These are phyloP conservation scores for Tetrahymena malaccensis DNA, from an alignment of 73 alveolate genomes.

Conservation along the genomic window DNA sequence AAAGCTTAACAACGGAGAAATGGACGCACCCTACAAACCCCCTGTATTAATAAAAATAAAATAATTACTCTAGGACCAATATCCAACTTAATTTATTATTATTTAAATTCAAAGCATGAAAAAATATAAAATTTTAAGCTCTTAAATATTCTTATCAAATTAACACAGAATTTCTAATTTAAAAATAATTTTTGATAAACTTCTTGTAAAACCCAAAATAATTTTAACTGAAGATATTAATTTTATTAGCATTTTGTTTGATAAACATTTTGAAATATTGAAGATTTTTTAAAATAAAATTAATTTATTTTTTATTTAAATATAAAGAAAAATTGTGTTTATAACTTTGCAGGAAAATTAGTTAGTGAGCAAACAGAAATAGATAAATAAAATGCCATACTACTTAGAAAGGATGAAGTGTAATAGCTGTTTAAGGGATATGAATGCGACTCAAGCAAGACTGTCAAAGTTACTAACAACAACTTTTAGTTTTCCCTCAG, in stretches of 20 bases:
- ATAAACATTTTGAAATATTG: no score
- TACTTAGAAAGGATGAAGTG: neutral
- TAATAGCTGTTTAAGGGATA: neutral
- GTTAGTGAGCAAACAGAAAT: neutral
- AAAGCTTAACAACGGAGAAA: slow-evolving; percentile 14
- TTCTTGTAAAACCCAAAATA: no score
- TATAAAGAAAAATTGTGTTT: neutral
- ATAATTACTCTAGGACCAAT: no score
- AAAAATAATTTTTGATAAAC: no score
- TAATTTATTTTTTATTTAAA: neutral
- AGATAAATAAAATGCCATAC: neutral
- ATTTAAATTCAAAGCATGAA: no score
- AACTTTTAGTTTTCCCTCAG: neutral
- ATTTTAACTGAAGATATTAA: no score
- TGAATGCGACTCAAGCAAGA: neutral
- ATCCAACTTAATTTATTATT: no score
- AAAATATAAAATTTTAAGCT: no score
- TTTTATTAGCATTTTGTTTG: no score
- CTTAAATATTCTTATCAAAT: no score
- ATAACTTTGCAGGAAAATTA: neutral
- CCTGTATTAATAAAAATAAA: neutral
- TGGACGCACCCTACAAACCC: neutral
- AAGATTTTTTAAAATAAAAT: no score
- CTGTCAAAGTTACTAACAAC: neutral
- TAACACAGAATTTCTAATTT: no score